phyloP scores from a whole-genome alignment of 257 asterid genomes.

The Nicotiana tabacum region DNA sequence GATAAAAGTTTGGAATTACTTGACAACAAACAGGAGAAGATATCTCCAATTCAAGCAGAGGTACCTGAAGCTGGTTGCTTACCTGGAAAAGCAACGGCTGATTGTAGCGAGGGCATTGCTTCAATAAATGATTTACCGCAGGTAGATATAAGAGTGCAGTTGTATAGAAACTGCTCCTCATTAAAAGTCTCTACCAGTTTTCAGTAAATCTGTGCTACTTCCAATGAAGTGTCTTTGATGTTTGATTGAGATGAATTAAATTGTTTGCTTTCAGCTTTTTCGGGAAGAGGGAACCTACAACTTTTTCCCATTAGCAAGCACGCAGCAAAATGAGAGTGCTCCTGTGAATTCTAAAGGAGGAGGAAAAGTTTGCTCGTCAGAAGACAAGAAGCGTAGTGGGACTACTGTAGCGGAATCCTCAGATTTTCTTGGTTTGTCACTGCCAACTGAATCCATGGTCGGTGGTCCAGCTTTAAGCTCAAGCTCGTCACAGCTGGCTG shows the following conservation, averaged over 20 bases:
- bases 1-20: constrained; percentile 15
- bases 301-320: constrained; percentile 22
- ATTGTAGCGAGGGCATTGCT: constrained; percentile 27
- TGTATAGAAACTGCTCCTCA: not conserved
- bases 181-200: not conserved
- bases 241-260: constrained; percentile 1
- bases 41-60: constrained; percentile 17
- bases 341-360: constrained; percentile 18
- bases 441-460: constrained; percentile 26
- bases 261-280: constrained; percentile 45
- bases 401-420: constrained; percentile 26
- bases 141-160: constrained; percentile 31
- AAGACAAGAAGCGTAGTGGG: constrained; percentile 13
- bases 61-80: constrained; percentile 17
- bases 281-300: constrained; percentile 35
- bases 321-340: constrained; percentile 15
- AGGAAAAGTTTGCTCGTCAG: not conserved
- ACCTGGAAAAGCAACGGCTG: constrained; percentile 17
- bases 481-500: constrained; percentile 28
- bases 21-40: constrained; percentile 22
- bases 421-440: constrained; percentile 26
- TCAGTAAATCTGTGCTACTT: not conserved
- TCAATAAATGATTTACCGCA: constrained; percentile 35
- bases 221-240: not conserved
- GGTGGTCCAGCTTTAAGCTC: constrained; percentile 17